Base-by-base conservation (phyloP, 1,284 basidiomycete genomes). In the Bondarzewia mesenterica region DNA sequence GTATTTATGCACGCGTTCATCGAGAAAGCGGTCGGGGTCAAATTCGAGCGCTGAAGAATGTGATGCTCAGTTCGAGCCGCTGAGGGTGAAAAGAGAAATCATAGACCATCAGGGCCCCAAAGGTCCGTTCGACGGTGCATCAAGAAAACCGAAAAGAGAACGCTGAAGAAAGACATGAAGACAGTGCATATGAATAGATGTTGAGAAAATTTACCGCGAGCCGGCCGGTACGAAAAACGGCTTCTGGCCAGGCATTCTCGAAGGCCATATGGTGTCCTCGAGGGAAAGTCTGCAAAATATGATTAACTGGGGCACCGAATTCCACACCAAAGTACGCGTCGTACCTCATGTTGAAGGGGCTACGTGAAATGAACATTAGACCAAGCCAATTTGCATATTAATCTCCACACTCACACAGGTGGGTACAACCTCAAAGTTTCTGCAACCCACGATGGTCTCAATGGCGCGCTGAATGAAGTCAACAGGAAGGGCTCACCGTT, bases 21-120 rank as follows among this genome's bases (percentile, higher is more conserved):
- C 36, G 36, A 37, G 3, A 18, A 37, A 37, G 36, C 36, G 36
- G 20, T 37, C 36, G 36, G 36, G 36, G 8, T 37, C 36, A 37
- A 37, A 8, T 16, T 22, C 38, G 38, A 40, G 21, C 10, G 20
- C 36, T 37, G n/a, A 3, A 40, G 38, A 16, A 16, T 18, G 16
- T n/a, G n/a, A n/a, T n/a, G 38, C 21, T 5, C 7, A 5, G n/a
- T n/a, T n/a, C n/a, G n/a, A n/a, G n/a, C n/a, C n/a, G n/a, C n/a
- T n/a, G n/a, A n/a, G n/a, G n/a, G n/a, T n/a, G n/a, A n/a, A n/a
- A n/a, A n/a, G n/a, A n/a, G n/a, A n/a, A n/a, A n/a, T n/a, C n/a
- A 40, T 18, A 22, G 38, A 43, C 42, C 42, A 25, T 43, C 42
- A n/a, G 42, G 42, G 18, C 42, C 42, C 42, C 42, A 43, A 7